Evolutionary conservation across 352 stramenopile species (phyloP).

Genomic region (Pilasporangium apinafurcum): DNA sequence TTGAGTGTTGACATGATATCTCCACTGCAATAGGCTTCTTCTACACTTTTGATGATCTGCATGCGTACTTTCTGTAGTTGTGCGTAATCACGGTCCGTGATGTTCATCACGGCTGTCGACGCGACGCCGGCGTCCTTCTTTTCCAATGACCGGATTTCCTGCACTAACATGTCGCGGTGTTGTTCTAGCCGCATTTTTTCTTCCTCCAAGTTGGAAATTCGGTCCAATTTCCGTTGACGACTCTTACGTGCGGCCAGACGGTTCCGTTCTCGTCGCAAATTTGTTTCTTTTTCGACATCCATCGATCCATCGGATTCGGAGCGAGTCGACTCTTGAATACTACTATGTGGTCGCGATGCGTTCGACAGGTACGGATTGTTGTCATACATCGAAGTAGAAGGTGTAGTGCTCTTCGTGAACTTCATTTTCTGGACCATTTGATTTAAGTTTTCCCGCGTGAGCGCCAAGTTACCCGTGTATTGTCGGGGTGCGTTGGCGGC

Average conservation of each 20-base stretch:
- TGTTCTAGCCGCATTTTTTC: slow-evolving; percentile 85
- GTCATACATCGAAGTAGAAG: slow-evolving; percentile 41
- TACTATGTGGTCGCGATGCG: slow-evolving; percentile 23
- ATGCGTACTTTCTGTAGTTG: slow-evolving; percentile 67
- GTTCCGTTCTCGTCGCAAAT: slow-evolving; percentile 76
- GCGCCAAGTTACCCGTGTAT: slow-evolving; percentile 1
- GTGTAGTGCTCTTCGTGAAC: slow-evolving; percentile 33
- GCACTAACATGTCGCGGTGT: slow-evolving; percentile 80
- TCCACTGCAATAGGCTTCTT: slow-evolving; percentile 74
- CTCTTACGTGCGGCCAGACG: slow-evolving; percentile 80
- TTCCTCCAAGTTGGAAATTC: slow-evolving; percentile 83
- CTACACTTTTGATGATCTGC: slow-evolving; percentile 76
- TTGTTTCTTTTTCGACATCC: slow-evolving; percentile 57
- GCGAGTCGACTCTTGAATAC: slow-evolving; percentile 59
- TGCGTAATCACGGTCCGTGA: slow-evolving; percentile 77
- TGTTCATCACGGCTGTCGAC: slow-evolving; percentile 45
- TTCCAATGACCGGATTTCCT: slow-evolving; percentile 80
- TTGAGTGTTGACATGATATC: slow-evolving; percentile 73
- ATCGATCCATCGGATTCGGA: slow-evolving; percentile 68
- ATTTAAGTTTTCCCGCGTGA: slow-evolving; percentile 59
- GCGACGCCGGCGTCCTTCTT: slow-evolving; percentile 59
- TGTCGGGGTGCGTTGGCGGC: not conserved
- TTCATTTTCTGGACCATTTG: slow-evolving; percentile 42
- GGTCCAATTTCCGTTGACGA: slow-evolving; percentile 79
- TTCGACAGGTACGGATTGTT: slow-evolving; percentile 52